Evolutionary conservation across 164 flowering plant species (phyloP).

Genomic region (Taxillus chinensis): DNA sequence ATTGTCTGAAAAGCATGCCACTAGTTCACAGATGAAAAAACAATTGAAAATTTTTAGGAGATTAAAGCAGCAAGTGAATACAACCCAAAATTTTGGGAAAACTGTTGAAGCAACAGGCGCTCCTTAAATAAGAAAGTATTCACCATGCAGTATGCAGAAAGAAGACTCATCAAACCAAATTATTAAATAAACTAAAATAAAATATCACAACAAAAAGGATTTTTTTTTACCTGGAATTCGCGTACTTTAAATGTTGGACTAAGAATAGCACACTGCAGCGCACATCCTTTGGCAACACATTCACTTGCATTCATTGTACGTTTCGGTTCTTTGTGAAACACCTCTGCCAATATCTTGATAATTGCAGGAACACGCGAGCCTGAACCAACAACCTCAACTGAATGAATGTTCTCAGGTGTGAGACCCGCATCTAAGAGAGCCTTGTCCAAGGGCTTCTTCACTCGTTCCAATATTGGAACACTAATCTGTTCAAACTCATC

Average conservation of each 20-base stretch:
- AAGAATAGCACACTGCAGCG: conserved; percentile 12
- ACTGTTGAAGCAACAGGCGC: too few relatives aligned
- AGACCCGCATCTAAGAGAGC: conserved; percentile 78
- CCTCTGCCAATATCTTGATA: conserved; percentile 65
- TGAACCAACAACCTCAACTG: conserved; percentile 88
- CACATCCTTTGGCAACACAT: conserved; percentile 37
- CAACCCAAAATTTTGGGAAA: too few relatives aligned
- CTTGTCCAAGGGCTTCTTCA: conserved; percentile 65
- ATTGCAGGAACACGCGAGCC: conserved; percentile 87
- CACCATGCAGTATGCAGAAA: not conserved
- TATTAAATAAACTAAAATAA: not conserved
- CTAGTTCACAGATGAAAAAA: too few relatives aligned
- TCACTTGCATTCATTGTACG: conserved; percentile 97
- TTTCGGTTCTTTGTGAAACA: conserved; percentile 84
- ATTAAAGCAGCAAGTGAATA: too few relatives aligned
- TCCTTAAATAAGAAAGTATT: not conserved
- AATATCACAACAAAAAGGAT: not conserved
- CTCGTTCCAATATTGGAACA: conserved; percentile 72
- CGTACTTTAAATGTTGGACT: conserved; percentile 12
- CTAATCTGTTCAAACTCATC: conserved; percentile 81
- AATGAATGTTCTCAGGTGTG: conserved; percentile 47
- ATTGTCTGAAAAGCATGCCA: too few relatives aligned
- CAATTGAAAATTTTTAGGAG: too few relatives aligned
- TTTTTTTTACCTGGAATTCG: conserved; percentile 7
- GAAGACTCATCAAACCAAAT: not conserved